A percentile compares a stretch with the other conserved stretches of the same genome.
Conservation (phyloP, 371 early-diverging fungal species). For the Synchytrium microbalum region DNA sequence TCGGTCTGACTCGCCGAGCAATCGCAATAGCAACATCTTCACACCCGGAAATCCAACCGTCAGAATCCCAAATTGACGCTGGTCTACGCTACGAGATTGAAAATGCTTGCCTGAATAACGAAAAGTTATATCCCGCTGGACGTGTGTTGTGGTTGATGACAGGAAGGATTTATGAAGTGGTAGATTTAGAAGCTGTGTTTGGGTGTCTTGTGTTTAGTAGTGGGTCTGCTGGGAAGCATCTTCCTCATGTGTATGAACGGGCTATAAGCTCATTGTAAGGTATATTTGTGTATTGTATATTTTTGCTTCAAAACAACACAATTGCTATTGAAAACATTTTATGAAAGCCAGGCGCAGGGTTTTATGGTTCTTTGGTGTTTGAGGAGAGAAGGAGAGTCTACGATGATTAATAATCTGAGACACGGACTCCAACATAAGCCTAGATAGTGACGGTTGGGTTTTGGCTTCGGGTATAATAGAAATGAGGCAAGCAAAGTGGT, state of each 20-base stretch:
- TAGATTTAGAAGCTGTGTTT: conserved; percentile 1
- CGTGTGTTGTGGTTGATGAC: conserved; percentile 24
- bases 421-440: too few relatives aligned
- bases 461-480: too few relatives aligned
- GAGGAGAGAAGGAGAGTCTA: too few relatives aligned
- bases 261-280: background rate
- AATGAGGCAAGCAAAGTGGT: too few relatives aligned
- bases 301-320: background rate
- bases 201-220: conserved; percentile 4
- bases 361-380: too few relatives aligned
- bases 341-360: too few relatives aligned
- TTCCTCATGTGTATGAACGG: background rate
- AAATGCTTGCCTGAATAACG: conserved; percentile 10
- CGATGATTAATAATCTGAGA: too few relatives aligned
- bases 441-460: too few relatives aligned
- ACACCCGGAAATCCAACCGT: background rate
- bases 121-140: conserved; percentile 29
- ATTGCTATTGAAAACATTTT: too few relatives aligned
- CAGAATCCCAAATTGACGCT: background rate
- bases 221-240: background rate
- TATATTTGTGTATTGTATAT: background rate
- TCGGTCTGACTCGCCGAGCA: background rate
- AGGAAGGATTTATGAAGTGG: background rate
- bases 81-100: conserved; percentile 12
- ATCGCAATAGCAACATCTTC: background rate